Conservation (phyloP, 2,329 filamentous ascomycete genomes). For the Penicillium sp. region DNA sequence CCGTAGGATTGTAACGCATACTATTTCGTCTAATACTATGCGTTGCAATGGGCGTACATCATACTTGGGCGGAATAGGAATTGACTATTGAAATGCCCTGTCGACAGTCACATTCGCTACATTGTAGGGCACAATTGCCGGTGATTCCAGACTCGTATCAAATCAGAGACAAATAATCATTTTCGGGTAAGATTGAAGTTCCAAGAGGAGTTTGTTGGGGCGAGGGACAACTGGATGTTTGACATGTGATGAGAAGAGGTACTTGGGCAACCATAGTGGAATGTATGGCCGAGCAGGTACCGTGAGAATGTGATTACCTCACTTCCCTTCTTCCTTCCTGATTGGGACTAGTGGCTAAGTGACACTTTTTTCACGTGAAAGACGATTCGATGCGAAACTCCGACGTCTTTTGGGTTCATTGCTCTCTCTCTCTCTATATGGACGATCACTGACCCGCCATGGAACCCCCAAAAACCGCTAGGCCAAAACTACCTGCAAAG, state of each 20-base stretch:
- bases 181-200: conserved; percentile 3
- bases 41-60: background rate
- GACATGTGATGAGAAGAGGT: conserved; percentile 5
- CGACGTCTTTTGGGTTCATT: background rate
- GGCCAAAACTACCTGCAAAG: background rate
- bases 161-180: background rate
- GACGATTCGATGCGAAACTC: conserved; percentile 4
- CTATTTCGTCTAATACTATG: background rate
- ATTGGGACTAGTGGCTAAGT: background rate
- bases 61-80: background rate
- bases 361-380: conserved; percentile 12
- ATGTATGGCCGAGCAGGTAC: background rate
- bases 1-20: background rate
- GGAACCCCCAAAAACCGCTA: conserved; percentile 8
- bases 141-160: background rate
- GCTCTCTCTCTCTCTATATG: conserved; percentile 1
- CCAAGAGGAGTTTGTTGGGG: background rate
- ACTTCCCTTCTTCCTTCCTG: background rate
- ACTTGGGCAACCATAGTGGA: background rate
- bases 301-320: conserved; percentile 3
- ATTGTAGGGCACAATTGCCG: background rate
- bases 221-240: background rate
- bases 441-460: conserved; percentile 9
- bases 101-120: background rate
- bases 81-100: background rate